These are phyloP conservation scores for Isoetes engelmannii DNA, from an alignment of 83 land plant genomes.

Conservation along the genomic window DNA sequence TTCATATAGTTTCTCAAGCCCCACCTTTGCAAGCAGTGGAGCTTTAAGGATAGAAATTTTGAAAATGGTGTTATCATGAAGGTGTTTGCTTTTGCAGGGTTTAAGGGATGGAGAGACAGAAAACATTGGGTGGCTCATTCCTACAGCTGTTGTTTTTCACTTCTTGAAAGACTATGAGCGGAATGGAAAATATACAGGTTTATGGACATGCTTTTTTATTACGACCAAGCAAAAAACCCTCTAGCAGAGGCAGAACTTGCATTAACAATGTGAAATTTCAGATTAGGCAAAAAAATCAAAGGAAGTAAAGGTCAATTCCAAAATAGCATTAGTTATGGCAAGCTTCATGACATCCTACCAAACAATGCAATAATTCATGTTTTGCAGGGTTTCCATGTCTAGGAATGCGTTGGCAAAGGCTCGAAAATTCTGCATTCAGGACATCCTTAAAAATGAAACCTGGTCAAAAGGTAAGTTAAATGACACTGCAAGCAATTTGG, in stretches of 20 bases:
- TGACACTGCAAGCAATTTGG: too few relatives aligned
- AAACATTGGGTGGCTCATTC: slow-evolving; percentile 97
- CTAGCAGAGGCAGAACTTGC: too few relatives aligned
- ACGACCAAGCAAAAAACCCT: not conserved
- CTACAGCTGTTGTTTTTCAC: slow-evolving; percentile 88
- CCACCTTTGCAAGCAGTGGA: too few relatives aligned
- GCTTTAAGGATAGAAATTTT: not conserved
- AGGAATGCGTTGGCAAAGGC: slow-evolving; percentile 82
- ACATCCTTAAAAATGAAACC: slow-evolving; percentile 50
- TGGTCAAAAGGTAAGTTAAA: slow-evolving; percentile 24
- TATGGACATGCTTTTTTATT: slow-evolving; percentile 6
- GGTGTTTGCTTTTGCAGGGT: slow-evolving; percentile 36
- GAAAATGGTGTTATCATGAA: not conserved
- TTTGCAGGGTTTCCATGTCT: slow-evolving; percentile 79
- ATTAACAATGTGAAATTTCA: too few relatives aligned
- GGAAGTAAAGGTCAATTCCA: too few relatives aligned
- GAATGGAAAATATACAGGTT: slow-evolving; percentile 86
- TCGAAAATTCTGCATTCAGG: slow-evolving; percentile 91
- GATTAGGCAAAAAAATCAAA: too few relatives aligned
- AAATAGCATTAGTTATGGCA: too few relatives aligned
- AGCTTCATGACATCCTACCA: too few relatives aligned
- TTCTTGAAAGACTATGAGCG: slow-evolving; percentile 78
- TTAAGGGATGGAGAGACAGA: slow-evolving; percentile 76
- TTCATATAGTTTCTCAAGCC: too few relatives aligned
- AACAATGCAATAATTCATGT: too few relatives aligned